These are phyloP conservation scores for Gypsophila paniculata DNA, from an alignment of 179 eudicot species.

Conservation along the genomic window DNA sequence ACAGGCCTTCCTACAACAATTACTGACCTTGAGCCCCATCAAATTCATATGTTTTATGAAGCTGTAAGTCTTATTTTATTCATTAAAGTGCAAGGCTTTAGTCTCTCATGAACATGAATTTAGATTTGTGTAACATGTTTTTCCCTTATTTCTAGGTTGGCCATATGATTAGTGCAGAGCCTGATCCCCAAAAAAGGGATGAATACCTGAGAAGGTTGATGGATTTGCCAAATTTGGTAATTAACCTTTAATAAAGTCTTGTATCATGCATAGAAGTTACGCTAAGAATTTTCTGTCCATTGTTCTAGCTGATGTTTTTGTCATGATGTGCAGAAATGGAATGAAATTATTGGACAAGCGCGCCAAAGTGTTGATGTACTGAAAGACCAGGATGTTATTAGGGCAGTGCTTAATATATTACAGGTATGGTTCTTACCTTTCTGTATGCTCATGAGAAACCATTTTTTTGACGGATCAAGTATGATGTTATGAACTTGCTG, in stretches of 20 bases:
- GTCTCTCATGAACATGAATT: background rate
- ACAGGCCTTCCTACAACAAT: constrained; percentile 81
- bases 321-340: constrained; percentile 68
- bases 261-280: background rate
- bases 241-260: background rate
- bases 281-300: background rate
- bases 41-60: constrained; percentile 92
- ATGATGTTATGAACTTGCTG: background rate
- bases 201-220: constrained; percentile 85
- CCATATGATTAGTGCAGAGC: constrained; percentile 90
- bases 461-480: background rate
- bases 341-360: constrained; percentile 94
- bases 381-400: constrained; percentile 77
- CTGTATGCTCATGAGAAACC: background rate
- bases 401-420: constrained; percentile 92
- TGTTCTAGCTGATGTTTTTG: constrained; percentile 17
- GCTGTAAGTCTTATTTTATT: constrained; percentile 50
- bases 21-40: constrained; percentile 84
- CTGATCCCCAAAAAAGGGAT: constrained; percentile 85
- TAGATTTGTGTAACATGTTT: constrained; percentile 19
- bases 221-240: constrained; percentile 94
- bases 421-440: constrained; percentile 48
- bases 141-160: constrained; percentile 56
- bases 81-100: background rate
- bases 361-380: constrained; percentile 81